Base-by-base conservation (phyloP, 139 green algal species). In the Edaphochlamys debaryana region DNA sequence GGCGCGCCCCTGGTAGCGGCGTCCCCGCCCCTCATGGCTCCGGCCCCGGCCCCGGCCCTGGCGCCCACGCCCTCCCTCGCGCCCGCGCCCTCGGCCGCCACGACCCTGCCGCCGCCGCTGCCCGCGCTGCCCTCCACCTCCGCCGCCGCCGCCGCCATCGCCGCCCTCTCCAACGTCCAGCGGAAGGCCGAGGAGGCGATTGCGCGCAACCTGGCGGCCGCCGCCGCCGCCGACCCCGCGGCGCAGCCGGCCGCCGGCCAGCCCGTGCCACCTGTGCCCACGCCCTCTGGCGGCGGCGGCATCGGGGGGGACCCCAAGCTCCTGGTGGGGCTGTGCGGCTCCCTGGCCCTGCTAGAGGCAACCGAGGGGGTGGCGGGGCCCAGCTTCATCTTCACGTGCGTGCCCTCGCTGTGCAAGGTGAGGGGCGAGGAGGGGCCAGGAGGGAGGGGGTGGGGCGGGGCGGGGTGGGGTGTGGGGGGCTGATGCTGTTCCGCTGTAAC, bases 361-460 rank as follows among this genome's bases (percentile, higher is more conserved):
- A 25, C 79, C 36, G 80, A 85, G 4, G 56, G 38, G 30, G 67
- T 75, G 58, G 85, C 63, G 0, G 82, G 89, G 7, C 79, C 74
- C 15, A 54, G 82, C 34, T 91, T 87, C 67, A 88, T 93, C 34
- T 45, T 82, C 58, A 37, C 69, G 2, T 86, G 94, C 71, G 88
- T 95, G 76, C 66, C 88, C 15, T 62, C 78, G 7, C 76, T 97
- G 75, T 88, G 96, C 37, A 94, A 93, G 74, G 67, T 94, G 48
- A 3, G 71, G 23, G 8, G 66, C 32, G n/a, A n/a, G n/a, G n/a
- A n/a, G n/a, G n/a, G n/a, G n/a, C n/a, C n/a, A n/a, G n/a, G n/a
- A n/a, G n/a, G n/a, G n/a, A n/a, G n/a, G n/a, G n/a, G n/a, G n/a
- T n/a, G n/a, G n/a, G n/a, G n/a, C n/a, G n/a, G n/a, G n/a, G n/a